Evolutionary conservation across 179 eudicot genomes (phyloP).

Genomic region (Heliamphora pulchella): DNA sequence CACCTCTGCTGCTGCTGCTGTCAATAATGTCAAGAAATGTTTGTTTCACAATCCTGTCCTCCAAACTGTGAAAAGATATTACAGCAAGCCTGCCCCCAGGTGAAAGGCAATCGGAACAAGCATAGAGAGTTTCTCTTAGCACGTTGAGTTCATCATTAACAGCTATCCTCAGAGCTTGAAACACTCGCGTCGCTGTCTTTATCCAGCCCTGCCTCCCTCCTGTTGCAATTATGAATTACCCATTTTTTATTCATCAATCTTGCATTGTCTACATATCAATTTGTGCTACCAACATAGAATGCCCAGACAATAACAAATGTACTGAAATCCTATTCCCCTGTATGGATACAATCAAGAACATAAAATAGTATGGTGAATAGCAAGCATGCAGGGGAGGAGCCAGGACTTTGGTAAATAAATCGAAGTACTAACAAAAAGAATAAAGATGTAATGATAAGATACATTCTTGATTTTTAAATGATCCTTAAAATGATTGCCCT

Average conservation of each 20-base stretch:
- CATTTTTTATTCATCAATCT: background rate
- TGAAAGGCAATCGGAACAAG: constrained; percentile 62
- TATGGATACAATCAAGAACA: background rate
- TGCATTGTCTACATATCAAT: background rate
- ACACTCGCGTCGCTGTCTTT: constrained; percentile 87
- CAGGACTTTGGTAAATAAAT: too few relatives aligned
- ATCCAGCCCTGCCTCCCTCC: constrained; percentile 99
- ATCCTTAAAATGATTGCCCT: too few relatives aligned
- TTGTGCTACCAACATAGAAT: background rate
- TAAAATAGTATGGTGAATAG: too few relatives aligned
- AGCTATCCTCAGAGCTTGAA: constrained; percentile 91
- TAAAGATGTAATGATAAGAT: too few relatives aligned
- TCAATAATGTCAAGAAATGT: constrained; percentile 65
- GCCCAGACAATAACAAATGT: background rate
- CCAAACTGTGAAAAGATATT: constrained; percentile 89
- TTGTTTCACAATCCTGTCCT: constrained; percentile 91
- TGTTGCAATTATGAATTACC: constrained; percentile 17
- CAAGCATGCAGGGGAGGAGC: too few relatives aligned
- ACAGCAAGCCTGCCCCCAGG: constrained; percentile 97
- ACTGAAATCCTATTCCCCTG: background rate
- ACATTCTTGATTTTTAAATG: too few relatives aligned
- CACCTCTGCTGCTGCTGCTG: constrained; percentile 16
- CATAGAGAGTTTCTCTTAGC: constrained; percentile 52
- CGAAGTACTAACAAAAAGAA: too few relatives aligned
- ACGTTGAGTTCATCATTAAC: constrained; percentile 89